Base-by-base conservation (phyloP, 2,329 filamentous ascomycete species). In the Nannizziopsis arthrosporioides region DNA sequence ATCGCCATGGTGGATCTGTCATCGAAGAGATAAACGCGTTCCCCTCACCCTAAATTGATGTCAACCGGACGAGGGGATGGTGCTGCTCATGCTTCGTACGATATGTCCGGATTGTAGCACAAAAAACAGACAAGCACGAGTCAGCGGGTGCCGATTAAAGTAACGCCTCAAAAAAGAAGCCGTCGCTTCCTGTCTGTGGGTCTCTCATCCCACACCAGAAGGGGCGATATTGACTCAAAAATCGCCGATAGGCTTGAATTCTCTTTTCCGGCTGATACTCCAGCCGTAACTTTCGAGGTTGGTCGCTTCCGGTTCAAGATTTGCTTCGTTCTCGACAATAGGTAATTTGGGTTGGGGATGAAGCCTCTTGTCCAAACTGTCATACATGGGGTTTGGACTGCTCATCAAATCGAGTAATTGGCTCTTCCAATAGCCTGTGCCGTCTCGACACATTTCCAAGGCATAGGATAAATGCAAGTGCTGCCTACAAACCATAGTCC, bases 201-300 rank as follows among this genome's bases (percentile, higher is more conserved):
- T 7, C 22, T 27, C 7, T 27, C 22, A 27, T 27, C 22, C 7
- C 22, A 27, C 7, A 4, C 22, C 7, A 27, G 22, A 27, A 27
- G 7, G 22, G 7, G 22, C 22, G 3, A n/a, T 27, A 27, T 3
- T 27, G 22, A 7, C 3, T 48, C 58, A 63, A 19, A 57, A 55
- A n/a, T 63, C 52, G 2, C 65, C 64, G 46, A 67, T 53, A 14
- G 64, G 59, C 35, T 62, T 59, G 51, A 56, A 63, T 37, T 59
- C 60, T 60, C 61, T 62, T 17, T 56, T 57, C 9, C 44, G 30
- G 3, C 47, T 15, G 32, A 53, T 35, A 48, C 42, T 44, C 54
- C 54, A 55, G 32, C 54, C 52, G 32, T 48, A 51, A n/a, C 32
- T 37, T 35, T 44, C 40, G 8, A 55, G 38, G 5, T 31, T 37